phyloP scores from a whole-genome alignment of 176 grass and related monocot genomes.

The Hyparrhenia diplandra region DNA sequence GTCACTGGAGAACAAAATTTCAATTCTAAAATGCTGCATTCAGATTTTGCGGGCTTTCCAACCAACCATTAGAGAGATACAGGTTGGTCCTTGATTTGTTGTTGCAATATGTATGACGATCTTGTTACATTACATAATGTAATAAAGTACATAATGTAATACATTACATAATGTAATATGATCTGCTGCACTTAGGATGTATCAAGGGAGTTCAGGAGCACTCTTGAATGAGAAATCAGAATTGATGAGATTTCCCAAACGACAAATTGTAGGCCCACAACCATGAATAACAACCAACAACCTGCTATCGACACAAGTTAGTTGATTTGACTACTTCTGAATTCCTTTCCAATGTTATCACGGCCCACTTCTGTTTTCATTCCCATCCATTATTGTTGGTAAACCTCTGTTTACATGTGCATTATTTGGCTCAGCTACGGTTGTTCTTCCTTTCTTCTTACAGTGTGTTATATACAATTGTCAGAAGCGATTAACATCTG shows the following conservation, averaged over 20 bases:
- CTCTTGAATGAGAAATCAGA: slow-evolving; percentile 89
- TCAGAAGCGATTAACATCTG: neutral
- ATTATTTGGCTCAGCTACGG: neutral
- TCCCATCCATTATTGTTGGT: neutral
- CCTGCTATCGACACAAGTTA: slow-evolving; percentile 54
- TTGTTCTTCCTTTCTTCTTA: neutral
- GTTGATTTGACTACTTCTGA: slow-evolving; percentile 27
- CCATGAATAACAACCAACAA: slow-evolving; percentile 42
- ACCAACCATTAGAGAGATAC: slow-evolving; percentile 89
- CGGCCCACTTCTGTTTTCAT: neutral
- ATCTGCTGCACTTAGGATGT: slow-evolving; percentile 57
- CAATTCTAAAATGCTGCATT: too few relatives aligned
- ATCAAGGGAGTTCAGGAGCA: slow-evolving; percentile 95
- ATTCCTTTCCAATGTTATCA: slow-evolving; percentile 2
- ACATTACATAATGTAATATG: slow-evolving; percentile 18
- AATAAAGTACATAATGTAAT: too few relatives aligned
- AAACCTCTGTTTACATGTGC: neutral
- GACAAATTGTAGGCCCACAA: slow-evolving; percentile 47
- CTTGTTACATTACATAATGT: neutral
- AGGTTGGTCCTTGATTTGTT: slow-evolving; percentile 52
- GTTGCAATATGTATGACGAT: neutral
- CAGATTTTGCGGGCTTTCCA: slow-evolving; percentile 92
- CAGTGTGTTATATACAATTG: neutral
- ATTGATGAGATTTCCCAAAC: slow-evolving; percentile 71
- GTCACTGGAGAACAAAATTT: too few relatives aligned